These are phyloP conservation scores for Aspergillus hortae DNA, from an alignment of 2,329 filamentous ascomycete genomes.

Conservation along the genomic window DNA sequence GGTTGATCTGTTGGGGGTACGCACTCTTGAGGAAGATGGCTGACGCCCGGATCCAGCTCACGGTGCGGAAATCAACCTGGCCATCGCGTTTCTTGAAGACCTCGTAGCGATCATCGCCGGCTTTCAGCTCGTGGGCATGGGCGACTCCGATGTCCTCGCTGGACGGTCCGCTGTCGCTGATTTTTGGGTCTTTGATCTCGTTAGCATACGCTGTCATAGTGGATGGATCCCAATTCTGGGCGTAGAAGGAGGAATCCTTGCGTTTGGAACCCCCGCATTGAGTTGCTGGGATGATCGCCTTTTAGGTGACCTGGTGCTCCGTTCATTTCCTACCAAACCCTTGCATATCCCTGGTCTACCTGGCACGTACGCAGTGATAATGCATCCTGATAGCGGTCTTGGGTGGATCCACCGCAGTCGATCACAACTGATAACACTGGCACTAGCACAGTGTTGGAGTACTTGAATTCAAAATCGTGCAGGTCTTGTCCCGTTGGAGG, in stretches of 20 bases:
- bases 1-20: neutral
- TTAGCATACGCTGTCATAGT: conserved; percentile 2
- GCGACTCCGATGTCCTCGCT: conserved; percentile 23
- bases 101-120: conserved; percentile 30
- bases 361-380: neutral
- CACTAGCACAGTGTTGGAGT: neutral
- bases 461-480: neutral
- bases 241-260: neutral
- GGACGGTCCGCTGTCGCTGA: neutral
- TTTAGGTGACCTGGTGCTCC: too few species aligned
- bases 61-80: conserved; percentile 52
- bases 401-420: neutral
- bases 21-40: conserved; percentile 52
- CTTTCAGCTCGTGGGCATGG: conserved; percentile 21
- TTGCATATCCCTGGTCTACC: too few species aligned
- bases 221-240: neutral
- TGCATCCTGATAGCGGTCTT: neutral
- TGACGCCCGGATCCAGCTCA: conserved; percentile 50
- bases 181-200: conserved; percentile 10
- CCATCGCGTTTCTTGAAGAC: conserved; percentile 49
- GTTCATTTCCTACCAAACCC: too few species aligned
- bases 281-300: too few species aligned
- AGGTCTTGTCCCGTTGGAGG: neutral
- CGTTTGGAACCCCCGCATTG: neutral
- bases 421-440: neutral